Percentiles rank a stretch among this genome's conserved stretches.
Conservation (phyloP, 257 asterid species). For the Phtheirospermum japonicum region DNA sequence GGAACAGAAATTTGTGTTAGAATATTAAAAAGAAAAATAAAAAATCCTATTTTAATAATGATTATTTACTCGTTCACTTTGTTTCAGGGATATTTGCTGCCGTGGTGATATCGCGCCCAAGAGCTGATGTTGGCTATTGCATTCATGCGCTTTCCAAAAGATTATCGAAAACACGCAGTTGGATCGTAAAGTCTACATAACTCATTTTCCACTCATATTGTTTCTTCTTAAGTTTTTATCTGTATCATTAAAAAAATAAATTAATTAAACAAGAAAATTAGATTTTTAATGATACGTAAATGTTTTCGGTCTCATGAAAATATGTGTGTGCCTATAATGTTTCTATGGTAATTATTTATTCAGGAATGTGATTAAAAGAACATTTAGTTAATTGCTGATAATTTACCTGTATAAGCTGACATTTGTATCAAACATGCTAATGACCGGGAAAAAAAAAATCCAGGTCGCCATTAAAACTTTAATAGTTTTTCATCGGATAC, state of each 20-base stretch:
- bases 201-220: not conserved
- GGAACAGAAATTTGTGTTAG: not conserved
- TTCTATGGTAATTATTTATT: no score
- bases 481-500: slow-evolving; percentile 74
- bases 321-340: no score
- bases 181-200: slow-evolving; percentile 47
- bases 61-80: not conserved
- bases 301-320: no score
- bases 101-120: slow-evolving; percentile 51
- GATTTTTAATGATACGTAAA: no score
- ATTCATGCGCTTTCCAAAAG: slow-evolving; percentile 70
- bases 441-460: not conserved
- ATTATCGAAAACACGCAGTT: slow-evolving; percentile 53
- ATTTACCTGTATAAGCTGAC: no score
- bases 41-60: not conserved
- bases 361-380: no score
- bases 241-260: no score
- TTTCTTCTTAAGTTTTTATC: no score
- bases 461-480: slow-evolving; percentile 81
- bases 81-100: slow-evolving; percentile 51
- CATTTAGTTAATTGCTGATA: no score
- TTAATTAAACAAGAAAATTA: no score
- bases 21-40: no score
- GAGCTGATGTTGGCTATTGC: slow-evolving; percentile 80
- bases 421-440: no score